These are phyloP conservation scores for Ogataea saltuana DNA, from an alignment of 805 yeast genomes.

Conservation along the genomic window DNA sequence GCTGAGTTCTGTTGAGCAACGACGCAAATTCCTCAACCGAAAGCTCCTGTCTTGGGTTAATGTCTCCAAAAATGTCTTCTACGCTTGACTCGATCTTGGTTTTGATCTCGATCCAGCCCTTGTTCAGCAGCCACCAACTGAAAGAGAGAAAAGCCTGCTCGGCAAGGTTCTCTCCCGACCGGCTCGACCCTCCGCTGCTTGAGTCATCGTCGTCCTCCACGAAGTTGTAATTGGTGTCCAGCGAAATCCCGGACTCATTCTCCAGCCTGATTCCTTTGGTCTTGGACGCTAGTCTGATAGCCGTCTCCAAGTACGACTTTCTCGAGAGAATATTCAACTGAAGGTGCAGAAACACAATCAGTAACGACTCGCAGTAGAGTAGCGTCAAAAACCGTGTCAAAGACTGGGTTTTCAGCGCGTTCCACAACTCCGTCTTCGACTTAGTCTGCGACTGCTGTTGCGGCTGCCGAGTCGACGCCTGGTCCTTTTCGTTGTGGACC, in stretches of 20 bases:
- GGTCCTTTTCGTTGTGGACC: conserved; percentile 26
- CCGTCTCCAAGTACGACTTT: conserved; percentile 77
- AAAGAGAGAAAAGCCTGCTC: conserved; percentile 84
- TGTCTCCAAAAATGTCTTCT: conserved; percentile 54
- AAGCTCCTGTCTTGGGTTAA: conserved; percentile 75
- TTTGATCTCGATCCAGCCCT: conserved; percentile 71
- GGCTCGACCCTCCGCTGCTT: conserved; percentile 15
- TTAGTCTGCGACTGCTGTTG: no score
- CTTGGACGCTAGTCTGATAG: conserved; percentile 65
- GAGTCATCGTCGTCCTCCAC: conserved; percentile 29
- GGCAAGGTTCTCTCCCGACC: conserved; percentile 46
- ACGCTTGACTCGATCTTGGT: conserved; percentile 58
- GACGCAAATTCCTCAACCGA: conserved; percentile 59
- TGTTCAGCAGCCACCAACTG: conserved; percentile 92
- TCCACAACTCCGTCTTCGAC: conserved; percentile 76
- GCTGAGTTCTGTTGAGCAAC: conserved; percentile 42
- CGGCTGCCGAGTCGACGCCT: conserved; percentile 29
- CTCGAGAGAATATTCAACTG: conserved; percentile 90
- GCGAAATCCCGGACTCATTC: conserved; percentile 18
- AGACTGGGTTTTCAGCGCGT: conserved; percentile 72
- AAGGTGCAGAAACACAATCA: conserved; percentile 76
- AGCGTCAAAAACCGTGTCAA: conserved; percentile 72
- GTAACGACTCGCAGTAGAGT: conserved; percentile 64
- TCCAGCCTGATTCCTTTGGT: conserved; percentile 38
- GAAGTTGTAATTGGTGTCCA: conserved; percentile 23